A percentile compares a stretch with the other conserved stretches of the same genome.
Conservation (phyloP, 2,329 filamentous ascomycete genomes). For the Arthrinium phaeospermum region DNA sequence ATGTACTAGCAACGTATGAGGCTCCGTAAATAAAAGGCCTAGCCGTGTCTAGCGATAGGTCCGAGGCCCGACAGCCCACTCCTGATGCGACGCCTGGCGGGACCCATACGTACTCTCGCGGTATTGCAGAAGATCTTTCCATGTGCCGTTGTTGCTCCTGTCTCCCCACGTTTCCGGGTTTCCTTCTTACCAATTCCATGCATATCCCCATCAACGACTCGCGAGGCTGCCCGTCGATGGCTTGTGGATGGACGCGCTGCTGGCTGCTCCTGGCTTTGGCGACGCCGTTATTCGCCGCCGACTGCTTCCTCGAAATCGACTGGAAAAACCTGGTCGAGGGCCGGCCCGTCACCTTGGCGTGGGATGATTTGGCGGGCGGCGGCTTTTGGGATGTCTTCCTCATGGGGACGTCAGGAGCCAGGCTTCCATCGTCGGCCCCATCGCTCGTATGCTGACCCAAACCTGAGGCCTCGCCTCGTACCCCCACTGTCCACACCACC, state of each 20-base stretch:
- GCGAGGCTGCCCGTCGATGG: not conserved
- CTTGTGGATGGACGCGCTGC: not conserved
- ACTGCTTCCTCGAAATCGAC: not conserved
- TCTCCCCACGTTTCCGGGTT: not conserved
- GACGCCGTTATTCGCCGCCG: not conserved
- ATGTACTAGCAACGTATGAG: too few species aligned
- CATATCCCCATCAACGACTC: not conserved
- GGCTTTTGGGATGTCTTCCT: conserved; percentile 2
- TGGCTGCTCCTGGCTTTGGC: not conserved
- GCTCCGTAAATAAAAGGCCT: too few species aligned
- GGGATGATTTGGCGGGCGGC: not conserved
- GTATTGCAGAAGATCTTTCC: not conserved
- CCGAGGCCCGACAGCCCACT: too few species aligned
- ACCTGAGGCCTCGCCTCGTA: too few species aligned
- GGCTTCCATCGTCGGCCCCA: not conserved
- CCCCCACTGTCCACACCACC: not conserved
- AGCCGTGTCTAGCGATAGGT: too few species aligned
- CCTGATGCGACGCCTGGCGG: too few species aligned
- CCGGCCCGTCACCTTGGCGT: not conserved
- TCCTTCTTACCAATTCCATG: not conserved
- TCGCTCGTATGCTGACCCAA: not conserved
- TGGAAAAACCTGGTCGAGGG: not conserved
- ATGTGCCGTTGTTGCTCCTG: not conserved
- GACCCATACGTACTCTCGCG: not conserved
- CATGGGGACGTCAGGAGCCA: not conserved